A percentile compares a stretch with the other conserved stretches of the same genome.
phyloP scores from a whole-genome alignment of 352 stramenopile species.

The Pythium aphanidermatum region DNA sequence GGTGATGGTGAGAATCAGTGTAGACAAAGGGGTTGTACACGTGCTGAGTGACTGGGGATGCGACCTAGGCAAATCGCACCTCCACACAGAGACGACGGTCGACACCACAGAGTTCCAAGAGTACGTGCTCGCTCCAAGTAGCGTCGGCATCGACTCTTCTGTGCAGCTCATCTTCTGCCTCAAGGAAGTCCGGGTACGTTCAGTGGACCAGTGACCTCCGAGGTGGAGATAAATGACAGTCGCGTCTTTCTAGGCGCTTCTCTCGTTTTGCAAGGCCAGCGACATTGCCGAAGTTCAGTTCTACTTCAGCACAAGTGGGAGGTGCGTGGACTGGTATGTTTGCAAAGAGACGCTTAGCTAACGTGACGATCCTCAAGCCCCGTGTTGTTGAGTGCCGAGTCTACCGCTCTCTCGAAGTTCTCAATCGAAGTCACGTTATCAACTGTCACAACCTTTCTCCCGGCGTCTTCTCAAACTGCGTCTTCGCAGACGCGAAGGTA shows the following conservation, averaged over 20 bases:
- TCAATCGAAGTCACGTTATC: slow-evolving; percentile 78
- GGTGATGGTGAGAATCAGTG: slow-evolving; percentile 46
- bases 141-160: slow-evolving; percentile 31
- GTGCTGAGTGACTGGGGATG: no score
- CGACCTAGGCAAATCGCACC: slow-evolving; percentile 43
- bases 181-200: slow-evolving; percentile 59
- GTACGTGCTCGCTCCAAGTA: slow-evolving; percentile 45
- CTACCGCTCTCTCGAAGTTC: slow-evolving; percentile 60
- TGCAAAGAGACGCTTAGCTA: no score
- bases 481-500: slow-evolving; percentile 51
- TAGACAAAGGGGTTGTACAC: no score
- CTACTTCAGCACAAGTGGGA: slow-evolving; percentile 62
- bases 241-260: slow-evolving; percentile 34
- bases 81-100: slow-evolving; percentile 81
- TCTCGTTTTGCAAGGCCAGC: slow-evolving; percentile 75
- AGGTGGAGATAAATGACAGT: no score
- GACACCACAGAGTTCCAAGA: slow-evolving; percentile 72
- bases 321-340: slow-evolving; percentile 22
- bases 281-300: slow-evolving; percentile 69
- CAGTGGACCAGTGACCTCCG: no score
- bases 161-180: slow-evolving; percentile 82
- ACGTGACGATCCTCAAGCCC: slow-evolving; percentile 48
- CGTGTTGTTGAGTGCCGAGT: slow-evolving; percentile 67
- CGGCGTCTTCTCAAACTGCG: no score
- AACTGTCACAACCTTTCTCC: slow-evolving; percentile 74